Evolutionary conservation across 192 early-diverging fungal genomes (phyloP).

Genomic region (Blastocladiella britannica): DNA sequence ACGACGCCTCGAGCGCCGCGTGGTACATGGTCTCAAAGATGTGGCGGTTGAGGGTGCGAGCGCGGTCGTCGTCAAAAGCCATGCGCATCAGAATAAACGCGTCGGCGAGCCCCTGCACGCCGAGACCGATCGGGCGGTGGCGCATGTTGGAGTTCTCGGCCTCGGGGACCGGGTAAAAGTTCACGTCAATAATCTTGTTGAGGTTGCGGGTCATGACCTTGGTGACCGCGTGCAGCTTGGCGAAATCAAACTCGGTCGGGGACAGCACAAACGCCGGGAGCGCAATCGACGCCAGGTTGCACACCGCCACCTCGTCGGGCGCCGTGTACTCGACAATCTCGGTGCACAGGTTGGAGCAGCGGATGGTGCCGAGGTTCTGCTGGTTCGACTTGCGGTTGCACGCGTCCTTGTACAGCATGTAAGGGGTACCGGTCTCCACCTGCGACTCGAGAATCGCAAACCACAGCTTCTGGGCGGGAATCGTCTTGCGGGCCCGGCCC

Average conservation of each 20-base stretch:
- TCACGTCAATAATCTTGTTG: conserved; percentile 92
- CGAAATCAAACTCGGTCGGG: conserved; percentile 52
- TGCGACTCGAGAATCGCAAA: conserved; percentile 86
- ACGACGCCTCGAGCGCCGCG: conserved; percentile 74
- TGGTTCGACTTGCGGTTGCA: conserved; percentile 99
- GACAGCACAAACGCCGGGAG: conserved; percentile 61
- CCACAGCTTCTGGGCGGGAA: conserved; percentile 97
- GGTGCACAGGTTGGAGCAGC: conserved; percentile 93
- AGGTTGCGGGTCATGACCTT: conserved; percentile 81
- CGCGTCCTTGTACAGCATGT: conserved; percentile 98
- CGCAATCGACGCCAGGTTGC: conserved; percentile 87
- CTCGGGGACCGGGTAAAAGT: conserved; percentile 86
- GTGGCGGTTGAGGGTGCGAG: conserved; percentile 55
- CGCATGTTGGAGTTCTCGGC: conserved; percentile 74
- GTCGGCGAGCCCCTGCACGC: conserved; percentile 95
- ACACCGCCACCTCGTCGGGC: conserved; percentile 92
- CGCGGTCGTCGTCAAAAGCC: conserved; percentile 77
- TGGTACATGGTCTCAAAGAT: conserved; percentile 97
- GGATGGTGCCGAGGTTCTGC: conserved; percentile 97
- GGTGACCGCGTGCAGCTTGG: conserved; percentile 58
- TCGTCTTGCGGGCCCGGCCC: conserved; percentile 64
- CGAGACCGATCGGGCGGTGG: conserved; percentile 92
- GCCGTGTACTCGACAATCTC: conserved; percentile 93
- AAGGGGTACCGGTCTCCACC: conserved; percentile 92
- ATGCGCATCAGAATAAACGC: conserved; percentile 85